Percentiles rank a stretch among this genome's conserved stretches.
These are phyloP conservation scores for Lodderomyces parapsilosis DNA, from an alignment of 1,139 yeast genomes.

Conservation along the genomic window DNA sequence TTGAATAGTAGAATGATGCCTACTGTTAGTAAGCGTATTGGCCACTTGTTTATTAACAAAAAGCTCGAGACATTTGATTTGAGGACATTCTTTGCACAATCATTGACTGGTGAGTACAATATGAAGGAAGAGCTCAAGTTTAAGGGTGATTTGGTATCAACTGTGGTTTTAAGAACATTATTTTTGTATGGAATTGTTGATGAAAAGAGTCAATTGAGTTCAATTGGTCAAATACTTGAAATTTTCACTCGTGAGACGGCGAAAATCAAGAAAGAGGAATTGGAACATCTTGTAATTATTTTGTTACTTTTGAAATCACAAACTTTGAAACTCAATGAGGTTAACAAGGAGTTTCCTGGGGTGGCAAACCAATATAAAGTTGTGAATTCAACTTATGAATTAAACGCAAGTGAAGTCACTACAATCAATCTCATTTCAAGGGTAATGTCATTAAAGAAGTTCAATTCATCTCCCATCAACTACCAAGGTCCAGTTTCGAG, in stretches of 20 bases:
- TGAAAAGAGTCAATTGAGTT: constrained; percentile 40
- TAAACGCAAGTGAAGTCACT: constrained; percentile 29
- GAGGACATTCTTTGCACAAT: constrained; percentile 29
- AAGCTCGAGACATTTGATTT: constrained; percentile 32
- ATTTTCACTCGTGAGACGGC: constrained; percentile 21
- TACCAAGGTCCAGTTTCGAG: constrained; percentile 72
- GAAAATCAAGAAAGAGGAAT: constrained; percentile 14
- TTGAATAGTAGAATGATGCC: constrained; percentile 56
- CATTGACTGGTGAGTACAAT: constrained; percentile 19
- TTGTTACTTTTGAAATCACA: constrained; percentile 41
- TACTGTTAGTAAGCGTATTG: constrained; percentile 28
- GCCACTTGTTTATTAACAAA: constrained; percentile 32
- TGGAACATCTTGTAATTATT: constrained; percentile 42
- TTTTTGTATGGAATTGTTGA: constrained; percentile 57
- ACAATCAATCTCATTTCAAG: constrained; percentile 55
- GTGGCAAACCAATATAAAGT: constrained; percentile 37
- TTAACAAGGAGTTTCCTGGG: constrained; percentile 30
- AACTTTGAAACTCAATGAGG: constrained; percentile 28
- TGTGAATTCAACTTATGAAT: constrained; percentile 21
- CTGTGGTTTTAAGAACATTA: constrained; percentile 59
- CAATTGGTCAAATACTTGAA: constrained; percentile 58
- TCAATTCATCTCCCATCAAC: constrained; percentile 55
- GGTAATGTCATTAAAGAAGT: constrained; percentile 53
- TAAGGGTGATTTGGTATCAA: constrained; percentile 56
- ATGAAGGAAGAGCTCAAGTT: constrained; percentile 29